These are phyloP conservation scores for Metschnikowia kunwiensis DNA, from an alignment of 805 yeast genomes.

Conservation along the genomic window DNA sequence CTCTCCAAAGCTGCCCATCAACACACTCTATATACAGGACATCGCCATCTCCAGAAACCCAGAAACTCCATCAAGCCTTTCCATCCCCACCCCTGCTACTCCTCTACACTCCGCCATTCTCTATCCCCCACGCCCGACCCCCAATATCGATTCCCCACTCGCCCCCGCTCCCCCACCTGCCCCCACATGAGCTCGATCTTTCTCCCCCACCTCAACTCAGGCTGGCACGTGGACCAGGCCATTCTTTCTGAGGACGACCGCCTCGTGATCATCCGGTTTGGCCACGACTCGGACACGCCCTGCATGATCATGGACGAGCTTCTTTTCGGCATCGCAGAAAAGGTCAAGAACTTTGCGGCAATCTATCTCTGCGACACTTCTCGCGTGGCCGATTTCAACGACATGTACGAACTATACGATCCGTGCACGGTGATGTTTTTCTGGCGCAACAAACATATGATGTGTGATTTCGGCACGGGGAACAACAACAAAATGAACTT, in stretches of 20 bases:
- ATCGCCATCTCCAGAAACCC: too few relatives aligned
- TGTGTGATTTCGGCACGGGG: constrained; percentile 98
- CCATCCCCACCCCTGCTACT: neutral
- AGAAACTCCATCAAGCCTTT: neutral
- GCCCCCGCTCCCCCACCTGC: neutral
- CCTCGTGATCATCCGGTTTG: constrained; percentile 84
- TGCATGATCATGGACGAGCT: constrained; percentile 92
- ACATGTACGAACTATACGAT: constrained; percentile 86
- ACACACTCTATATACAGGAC: too few relatives aligned
- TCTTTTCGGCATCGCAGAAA: constrained; percentile 73
- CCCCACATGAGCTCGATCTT: constrained; percentile 20
- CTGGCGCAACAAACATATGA: constrained; percentile 89
- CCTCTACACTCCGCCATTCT: too few relatives aligned
- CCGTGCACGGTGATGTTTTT: constrained; percentile 94
- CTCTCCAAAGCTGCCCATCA: too few relatives aligned
- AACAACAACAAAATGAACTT: constrained; percentile 93
- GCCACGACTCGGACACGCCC: constrained; percentile 68
- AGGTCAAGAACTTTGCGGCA: constrained; percentile 82
- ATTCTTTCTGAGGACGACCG: constrained; percentile 87
- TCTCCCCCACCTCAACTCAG: constrained; percentile 21
- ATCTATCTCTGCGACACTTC: constrained; percentile 86
- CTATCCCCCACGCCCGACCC: neutral
- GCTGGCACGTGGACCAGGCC: constrained; percentile 93
- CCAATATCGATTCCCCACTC: neutral
- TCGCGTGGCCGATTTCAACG: constrained; percentile 83